Evolutionary conservation across 2,329 filamentous ascomycete genomes (phyloP).

Genomic region (Stagonosporopsis chrysanthemi): DNA sequence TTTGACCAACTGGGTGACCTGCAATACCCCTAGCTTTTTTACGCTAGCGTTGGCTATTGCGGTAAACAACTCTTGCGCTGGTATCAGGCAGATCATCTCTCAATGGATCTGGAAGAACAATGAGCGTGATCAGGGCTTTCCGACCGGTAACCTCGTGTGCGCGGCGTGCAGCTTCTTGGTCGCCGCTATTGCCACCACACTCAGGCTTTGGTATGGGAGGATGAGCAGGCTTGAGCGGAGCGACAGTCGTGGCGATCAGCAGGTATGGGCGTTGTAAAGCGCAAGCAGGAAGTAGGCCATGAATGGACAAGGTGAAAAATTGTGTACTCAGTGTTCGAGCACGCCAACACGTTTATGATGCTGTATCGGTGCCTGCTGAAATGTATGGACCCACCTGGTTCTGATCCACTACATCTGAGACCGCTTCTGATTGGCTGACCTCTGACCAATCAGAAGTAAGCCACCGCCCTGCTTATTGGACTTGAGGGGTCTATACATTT

Average conservation of each 20-base stretch:
- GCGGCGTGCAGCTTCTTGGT: conserved; percentile 49
- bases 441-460: no score
- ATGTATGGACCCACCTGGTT: no score
- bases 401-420: no score
- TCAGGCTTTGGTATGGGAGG: conserved; percentile 39
- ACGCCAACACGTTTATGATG: no score
- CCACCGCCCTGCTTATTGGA: no score
- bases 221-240: conserved; percentile 31
- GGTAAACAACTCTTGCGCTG: conserved; percentile 49
- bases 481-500: no score
- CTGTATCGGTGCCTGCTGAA: no score
- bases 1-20: conserved; percentile 51
- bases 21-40: conserved; percentile 48
- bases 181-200: conserved; percentile 29
- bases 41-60: conserved; percentile 51
- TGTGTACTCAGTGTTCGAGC: no score
- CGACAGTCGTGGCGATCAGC: conserved; percentile 32
- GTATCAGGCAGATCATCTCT: conserved; percentile 50
- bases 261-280: conserved; percentile 25
- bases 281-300: neutral
- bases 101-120: conserved; percentile 52
- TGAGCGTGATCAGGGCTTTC: conserved; percentile 44
- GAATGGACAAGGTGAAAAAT: no score
- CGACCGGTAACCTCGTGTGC: conserved; percentile 53
- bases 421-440: no score